Conservation (phyloP, 1,139 yeast genomes). For the Geotrichum histeridarum region DNA sequence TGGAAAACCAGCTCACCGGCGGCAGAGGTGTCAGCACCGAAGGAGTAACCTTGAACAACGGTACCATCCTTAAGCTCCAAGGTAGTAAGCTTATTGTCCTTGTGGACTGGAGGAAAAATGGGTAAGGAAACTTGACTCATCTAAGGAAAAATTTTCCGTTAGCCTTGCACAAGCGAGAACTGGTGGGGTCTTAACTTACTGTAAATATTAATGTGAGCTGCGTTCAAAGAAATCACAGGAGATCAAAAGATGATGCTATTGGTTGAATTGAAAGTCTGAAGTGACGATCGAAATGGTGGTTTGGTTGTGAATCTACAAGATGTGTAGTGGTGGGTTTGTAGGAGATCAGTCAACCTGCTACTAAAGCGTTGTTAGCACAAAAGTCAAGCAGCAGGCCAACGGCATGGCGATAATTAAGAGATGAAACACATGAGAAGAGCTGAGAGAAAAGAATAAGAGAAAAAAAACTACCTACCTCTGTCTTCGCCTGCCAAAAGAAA, state of each 20-base stretch:
- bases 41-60: slow-evolving; percentile 91
- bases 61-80: slow-evolving; percentile 89
- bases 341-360: not conserved
- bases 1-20: slow-evolving; percentile 99
- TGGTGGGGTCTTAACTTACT: not conserved
- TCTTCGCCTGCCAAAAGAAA: slow-evolving; percentile 5
- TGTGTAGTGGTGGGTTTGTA: not conserved
- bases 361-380: not conserved
- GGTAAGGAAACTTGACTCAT: slow-evolving; percentile 42
- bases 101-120: slow-evolving; percentile 81
- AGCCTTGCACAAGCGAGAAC: not conserved
- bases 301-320: not conserved
- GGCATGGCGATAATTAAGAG: not conserved
- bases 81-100: slow-evolving; percentile 76
- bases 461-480: slow-evolving; percentile 7
- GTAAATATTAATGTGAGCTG: not conserved
- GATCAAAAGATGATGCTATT: too few relatives aligned
- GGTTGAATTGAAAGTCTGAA: too few relatives aligned
- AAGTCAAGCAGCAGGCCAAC: too few relatives aligned
- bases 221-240: not conserved
- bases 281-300: too few relatives aligned
- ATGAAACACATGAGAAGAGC: not conserved
- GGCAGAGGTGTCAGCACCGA: slow-evolving; percentile 83
- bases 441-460: not conserved
- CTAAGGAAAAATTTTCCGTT: not conserved